phyloP scores from a whole-genome alignment of 2,329 filamentous ascomycete genomes.

The Leptographium procerum region DNA sequence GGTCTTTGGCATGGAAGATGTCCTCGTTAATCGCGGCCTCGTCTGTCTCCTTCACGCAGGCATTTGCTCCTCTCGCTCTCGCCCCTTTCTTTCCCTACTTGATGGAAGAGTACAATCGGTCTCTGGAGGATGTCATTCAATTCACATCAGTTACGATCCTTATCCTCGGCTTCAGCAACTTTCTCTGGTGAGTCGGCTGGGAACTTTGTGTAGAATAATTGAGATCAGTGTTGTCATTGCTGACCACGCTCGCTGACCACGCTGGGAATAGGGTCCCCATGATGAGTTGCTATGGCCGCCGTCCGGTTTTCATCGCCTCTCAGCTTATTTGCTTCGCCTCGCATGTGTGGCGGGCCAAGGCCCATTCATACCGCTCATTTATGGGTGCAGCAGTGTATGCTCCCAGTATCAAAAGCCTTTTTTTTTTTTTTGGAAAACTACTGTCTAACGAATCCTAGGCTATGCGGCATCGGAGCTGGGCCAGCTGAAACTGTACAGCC shows the following conservation, averaged over 20 bases:
- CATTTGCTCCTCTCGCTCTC: constrained; percentile 23
- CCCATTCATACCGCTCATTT: constrained; percentile 47
- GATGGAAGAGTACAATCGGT: constrained; percentile 41
- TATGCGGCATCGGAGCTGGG: constrained; percentile 52
- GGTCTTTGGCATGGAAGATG: constrained; percentile 34
- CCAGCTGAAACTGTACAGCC: constrained; percentile 52
- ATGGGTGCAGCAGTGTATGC: constrained; percentile 45
- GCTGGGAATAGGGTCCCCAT: constrained; percentile 24
- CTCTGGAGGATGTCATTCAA: constrained; percentile 37
- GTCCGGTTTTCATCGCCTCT: constrained; percentile 33
- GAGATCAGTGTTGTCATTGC: too few species aligned
- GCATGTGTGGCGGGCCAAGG: constrained; percentile 42
- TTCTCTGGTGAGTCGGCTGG: constrained; percentile 29
- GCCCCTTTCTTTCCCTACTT: constrained; percentile 48
- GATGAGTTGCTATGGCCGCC: constrained; percentile 33
- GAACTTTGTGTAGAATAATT: too few species aligned
- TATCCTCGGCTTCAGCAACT: constrained; percentile 37
- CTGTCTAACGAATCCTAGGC: constrained; percentile 7
- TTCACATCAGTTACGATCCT: constrained; percentile 37
- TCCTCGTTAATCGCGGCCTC: constrained; percentile 23
- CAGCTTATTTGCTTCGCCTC: constrained; percentile 29
- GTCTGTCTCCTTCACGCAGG: constrained; percentile 30
- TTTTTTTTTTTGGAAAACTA: neutral
- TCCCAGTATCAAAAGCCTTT: neutral
- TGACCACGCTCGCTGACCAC: too few species aligned